Evolutionary conservation across 257 asterid genomes (phyloP), one percentile per base, ranked within the genome.

Genomic region (Ligustrum vulgare): DNA sequence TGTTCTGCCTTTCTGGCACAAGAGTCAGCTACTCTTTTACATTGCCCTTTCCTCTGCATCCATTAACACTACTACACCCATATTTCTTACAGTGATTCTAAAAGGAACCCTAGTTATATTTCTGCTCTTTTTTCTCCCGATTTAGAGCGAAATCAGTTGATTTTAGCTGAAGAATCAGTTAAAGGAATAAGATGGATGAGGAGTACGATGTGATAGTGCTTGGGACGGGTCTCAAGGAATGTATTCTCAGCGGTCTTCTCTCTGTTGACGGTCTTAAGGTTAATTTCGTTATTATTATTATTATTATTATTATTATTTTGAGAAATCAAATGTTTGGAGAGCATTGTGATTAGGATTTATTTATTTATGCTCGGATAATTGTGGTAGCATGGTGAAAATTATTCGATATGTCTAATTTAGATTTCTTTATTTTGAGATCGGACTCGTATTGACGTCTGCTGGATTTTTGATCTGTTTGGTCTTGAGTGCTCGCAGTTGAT

Each of bases 231-330:
- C 86, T 82, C 78, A 82, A 82, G 67, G 86, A 82, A 70, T 82
- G 86, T 70, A 82, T 82, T 75, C 86, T 82, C 75, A 82, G 86
- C 77, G 86, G 86, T 73, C 86, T 82, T 51, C 86, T 82, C 73
- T 82, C 86, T 69, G 86, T 82, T 47, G 84, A 82, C 36, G 86
- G 86, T 75, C 84, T 82, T 5, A 82, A 82, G 86, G 86, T 82
- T 22, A 32, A 60, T 60, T 60, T 60, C 67, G 8, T 60, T 22
- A 18, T 9, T 32, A 23, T n/a, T n/a, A n/a, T n/a, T n/a, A n/a
- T n/a, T 36, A 3, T 33, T 67, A 1, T 49, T 60, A 0, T n/a
- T 25, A 9, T 8, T 58, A 3, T 11, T 60, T 23, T 11, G 6
- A 25, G 34, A 25, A 60, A 60, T 60, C 64, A 12, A 58, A 8